Base-by-base conservation (phyloP, 257 asterid species). In the Jaltomata sinuosa region DNA sequence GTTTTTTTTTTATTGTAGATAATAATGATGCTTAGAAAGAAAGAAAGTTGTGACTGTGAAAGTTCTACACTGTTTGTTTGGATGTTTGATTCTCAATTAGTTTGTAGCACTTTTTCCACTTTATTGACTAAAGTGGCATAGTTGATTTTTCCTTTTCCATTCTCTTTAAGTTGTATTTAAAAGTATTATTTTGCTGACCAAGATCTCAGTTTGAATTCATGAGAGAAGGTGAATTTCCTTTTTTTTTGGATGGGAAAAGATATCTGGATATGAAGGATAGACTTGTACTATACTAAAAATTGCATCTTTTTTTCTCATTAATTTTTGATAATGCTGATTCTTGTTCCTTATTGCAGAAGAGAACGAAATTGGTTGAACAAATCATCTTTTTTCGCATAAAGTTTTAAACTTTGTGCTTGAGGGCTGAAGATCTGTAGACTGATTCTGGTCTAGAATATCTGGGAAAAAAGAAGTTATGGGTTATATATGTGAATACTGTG, bases 401-500 rank as follows among this genome's bases (percentile, higher is more conserved):
- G 57, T 14, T 14, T 29, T 65, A 29, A 11, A 36, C 68, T 34
- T 77, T 64, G 8, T 47, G 88, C 54, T 68, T n/a, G 74, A 84
- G 34, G 54, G n/a, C 54, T 67, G 68, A 62, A 62, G 83, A 88
- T 85, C 45, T 49, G 77, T 53, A 27, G 55, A 80, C 12, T n/a
- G 81, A 27, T 68, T 80, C 71, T 74, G 10, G 38, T 54, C 19
- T 21, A 67, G 34, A 21, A 40, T 40, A 71, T 9, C 54, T n/a
- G 11, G 9, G 32, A 21, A 64, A 82, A 77, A 42, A 21, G 6
- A 62, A 82, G 49, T 21, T 45, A 96, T 96, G 99, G 97, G 98
- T 47, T 91, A 88, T 84, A 91, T 89, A 47, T 96, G 99, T 89
- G 98, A 92, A 86, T 96, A 90, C 85, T 96, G 99, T 79, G 93